Conservation (phyloP, 306 rosid genomes). For the Castanospermum australe region DNA sequence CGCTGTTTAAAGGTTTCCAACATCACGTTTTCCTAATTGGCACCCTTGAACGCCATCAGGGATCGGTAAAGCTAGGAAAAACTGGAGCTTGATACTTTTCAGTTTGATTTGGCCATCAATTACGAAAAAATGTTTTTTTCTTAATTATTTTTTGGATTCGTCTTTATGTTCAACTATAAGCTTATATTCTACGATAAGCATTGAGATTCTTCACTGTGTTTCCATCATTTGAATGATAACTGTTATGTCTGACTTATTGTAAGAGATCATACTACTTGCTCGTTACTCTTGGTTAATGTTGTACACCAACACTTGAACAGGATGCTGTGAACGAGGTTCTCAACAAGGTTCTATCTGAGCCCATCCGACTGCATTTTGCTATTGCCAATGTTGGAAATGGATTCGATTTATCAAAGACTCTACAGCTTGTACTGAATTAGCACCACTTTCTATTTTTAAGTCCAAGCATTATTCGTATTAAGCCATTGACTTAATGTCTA, state of each 20-base stretch:
- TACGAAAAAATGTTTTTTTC: background rate
- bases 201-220: background rate
- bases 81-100: background rate
- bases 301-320: slow-evolving; percentile 36
- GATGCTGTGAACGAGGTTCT: slow-evolving; percentile 65
- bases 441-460: background rate
- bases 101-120: background rate
- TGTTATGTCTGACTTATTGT: background rate
- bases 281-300: background rate
- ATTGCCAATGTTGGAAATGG: slow-evolving; percentile 60
- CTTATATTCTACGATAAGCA: background rate
- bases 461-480: background rate
- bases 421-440: slow-evolving; percentile 46
- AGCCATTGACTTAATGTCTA: slow-evolving; percentile 9
- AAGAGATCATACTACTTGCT: background rate
- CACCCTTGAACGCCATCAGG: background rate
- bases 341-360: slow-evolving; percentile 60
- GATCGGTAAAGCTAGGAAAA: background rate
- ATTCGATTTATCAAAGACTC: slow-evolving; percentile 28
- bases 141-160: background rate
- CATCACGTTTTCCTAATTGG: background rate
- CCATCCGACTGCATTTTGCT: slow-evolving; percentile 72
- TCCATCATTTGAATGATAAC: background rate
- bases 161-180: background rate
- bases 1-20: background rate